These are phyloP conservation scores for Backusella luteola DNA, from an alignment of 192 early-diverging fungal species.

Conservation along the genomic window DNA sequence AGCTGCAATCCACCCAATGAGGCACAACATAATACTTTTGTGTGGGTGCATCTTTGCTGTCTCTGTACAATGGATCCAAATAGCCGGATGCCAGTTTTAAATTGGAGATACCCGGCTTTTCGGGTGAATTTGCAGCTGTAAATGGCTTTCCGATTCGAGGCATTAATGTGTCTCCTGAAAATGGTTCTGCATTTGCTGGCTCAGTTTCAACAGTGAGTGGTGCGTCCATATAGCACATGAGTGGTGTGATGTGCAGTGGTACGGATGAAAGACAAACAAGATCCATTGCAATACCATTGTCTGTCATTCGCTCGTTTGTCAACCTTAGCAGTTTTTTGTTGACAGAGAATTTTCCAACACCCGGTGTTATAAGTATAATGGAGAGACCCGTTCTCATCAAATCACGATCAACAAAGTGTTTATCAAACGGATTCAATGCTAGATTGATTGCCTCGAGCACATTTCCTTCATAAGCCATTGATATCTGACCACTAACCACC, in stretches of 20 bases:
- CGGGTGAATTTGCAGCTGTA: conserved; percentile 19
- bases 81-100: conserved; percentile 9
- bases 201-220: conserved; percentile 1
- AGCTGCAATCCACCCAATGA: conserved; percentile 91
- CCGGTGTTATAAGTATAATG: conserved; percentile 87
- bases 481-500: conserved; percentile 73
- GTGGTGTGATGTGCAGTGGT: conserved; percentile 86
- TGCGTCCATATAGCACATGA: conserved; percentile 69
- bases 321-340: conserved; percentile 81
- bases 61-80: conserved; percentile 53
- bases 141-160: conserved; percentile 2
- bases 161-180: conserved; percentile 1
- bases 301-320: conserved; percentile 93
- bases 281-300: conserved; percentile 88
- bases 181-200: conserved; percentile 6
- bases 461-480: conserved; percentile 88
- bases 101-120: conserved; percentile 15
- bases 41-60: conserved; percentile 32
- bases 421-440: conserved; percentile 92
- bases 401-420: conserved; percentile 95
- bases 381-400: conserved; percentile 85
- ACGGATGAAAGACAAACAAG: conserved; percentile 86
- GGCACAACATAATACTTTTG: conserved; percentile 70
- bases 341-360: conserved; percentile 87
- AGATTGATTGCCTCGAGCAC: conserved; percentile 95